Evolutionary conservation across 2,329 filamentous ascomycete species (phyloP).

Genomic region (Ceratocystis huliohia): DNA sequence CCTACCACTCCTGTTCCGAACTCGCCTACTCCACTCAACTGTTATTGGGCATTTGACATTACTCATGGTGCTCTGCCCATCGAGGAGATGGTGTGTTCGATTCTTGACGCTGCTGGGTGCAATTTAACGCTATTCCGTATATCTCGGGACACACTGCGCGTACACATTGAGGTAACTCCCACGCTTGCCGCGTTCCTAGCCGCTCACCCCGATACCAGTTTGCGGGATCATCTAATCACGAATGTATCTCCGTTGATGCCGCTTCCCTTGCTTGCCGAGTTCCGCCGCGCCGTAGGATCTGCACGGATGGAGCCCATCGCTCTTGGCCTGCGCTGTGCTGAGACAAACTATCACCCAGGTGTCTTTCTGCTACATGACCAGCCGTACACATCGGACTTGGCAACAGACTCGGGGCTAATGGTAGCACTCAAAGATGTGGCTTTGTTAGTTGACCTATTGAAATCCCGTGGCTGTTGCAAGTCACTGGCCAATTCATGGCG

Average conservation of each 20-base stretch:
- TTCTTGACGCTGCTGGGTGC: constrained; percentile 26
- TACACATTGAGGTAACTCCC: constrained; percentile 23
- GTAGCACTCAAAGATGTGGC: constrained; percentile 25
- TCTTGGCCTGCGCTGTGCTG: constrained; percentile 8
- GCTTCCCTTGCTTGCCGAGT: constrained; percentile 4
- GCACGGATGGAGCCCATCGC: constrained; percentile 23
- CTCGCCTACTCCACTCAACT: constrained; percentile 23
- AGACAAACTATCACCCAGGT: constrained; percentile 33
- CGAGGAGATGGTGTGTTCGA: constrained; percentile 24
- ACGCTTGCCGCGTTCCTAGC: constrained; percentile 22
- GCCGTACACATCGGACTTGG: constrained; percentile 22
- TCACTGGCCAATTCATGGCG: constrained; percentile 14
- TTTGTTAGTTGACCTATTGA: constrained; percentile 20
- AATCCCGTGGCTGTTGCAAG: not conserved
- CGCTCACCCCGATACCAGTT: not conserved
- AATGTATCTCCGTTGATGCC: constrained; percentile 9
- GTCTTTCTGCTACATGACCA: constrained; percentile 22
- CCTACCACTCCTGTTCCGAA: constrained; percentile 23
- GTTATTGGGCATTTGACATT: constrained; percentile 26
- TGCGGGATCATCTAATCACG: constrained; percentile 21
- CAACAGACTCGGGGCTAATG: constrained; percentile 18
- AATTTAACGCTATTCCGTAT: constrained; percentile 24
- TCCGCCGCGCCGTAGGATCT: constrained; percentile 8
- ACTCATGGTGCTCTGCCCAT: constrained; percentile 22
- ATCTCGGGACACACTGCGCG: constrained; percentile 26